Conservation (phyloP, 2,329 filamentous ascomycete genomes). For the Rhexocercosporidium sp. region DNA sequence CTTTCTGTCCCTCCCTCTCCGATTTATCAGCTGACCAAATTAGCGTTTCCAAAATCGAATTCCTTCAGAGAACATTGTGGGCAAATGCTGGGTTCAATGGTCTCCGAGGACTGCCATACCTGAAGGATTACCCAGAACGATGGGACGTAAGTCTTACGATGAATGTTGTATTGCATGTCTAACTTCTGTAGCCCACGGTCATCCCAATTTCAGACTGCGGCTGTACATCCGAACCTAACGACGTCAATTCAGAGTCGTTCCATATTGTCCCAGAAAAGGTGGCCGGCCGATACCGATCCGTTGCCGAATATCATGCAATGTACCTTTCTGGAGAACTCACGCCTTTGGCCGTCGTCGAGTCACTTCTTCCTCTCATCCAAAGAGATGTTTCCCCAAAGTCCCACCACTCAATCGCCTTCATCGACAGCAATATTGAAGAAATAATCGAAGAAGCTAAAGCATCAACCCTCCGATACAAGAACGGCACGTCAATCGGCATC, state of each 20-base stretch:
- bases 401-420: slow-evolving; percentile 74
- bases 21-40: not conserved
- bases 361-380: slow-evolving; percentile 72
- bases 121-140: slow-evolving; percentile 52
- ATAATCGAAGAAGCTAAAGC: slow-evolving; percentile 71
- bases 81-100: slow-evolving; percentile 64
- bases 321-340: slow-evolving; percentile 74
- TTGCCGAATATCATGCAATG: slow-evolving; percentile 76
- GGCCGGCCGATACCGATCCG: slow-evolving; percentile 66
- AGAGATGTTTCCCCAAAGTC: slow-evolving; percentile 58
- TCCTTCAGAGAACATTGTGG: slow-evolving; percentile 71
- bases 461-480: slow-evolving; percentile 74
- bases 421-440: slow-evolving; percentile 67
- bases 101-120: slow-evolving; percentile 52
- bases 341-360: slow-evolving; percentile 72
- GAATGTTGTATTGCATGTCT: not conserved
- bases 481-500: slow-evolving; percentile 67
- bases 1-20: slow-evolving; percentile 3
- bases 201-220: slow-evolving; percentile 50
- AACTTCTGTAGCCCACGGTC: slow-evolving; percentile 56
- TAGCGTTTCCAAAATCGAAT: slow-evolving; percentile 64
- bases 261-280: slow-evolving; percentile 48
- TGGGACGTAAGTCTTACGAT: slow-evolving; percentile 51
- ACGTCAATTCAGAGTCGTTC: slow-evolving; percentile 50
- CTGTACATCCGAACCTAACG: slow-evolving; percentile 28